A percentile compares a stretch with the other conserved stretches of the same genome.
Evolutionary conservation across 2,329 filamentous ascomycete species (phyloP).

Genomic region (Cordyceps cateniannulata): DNA sequence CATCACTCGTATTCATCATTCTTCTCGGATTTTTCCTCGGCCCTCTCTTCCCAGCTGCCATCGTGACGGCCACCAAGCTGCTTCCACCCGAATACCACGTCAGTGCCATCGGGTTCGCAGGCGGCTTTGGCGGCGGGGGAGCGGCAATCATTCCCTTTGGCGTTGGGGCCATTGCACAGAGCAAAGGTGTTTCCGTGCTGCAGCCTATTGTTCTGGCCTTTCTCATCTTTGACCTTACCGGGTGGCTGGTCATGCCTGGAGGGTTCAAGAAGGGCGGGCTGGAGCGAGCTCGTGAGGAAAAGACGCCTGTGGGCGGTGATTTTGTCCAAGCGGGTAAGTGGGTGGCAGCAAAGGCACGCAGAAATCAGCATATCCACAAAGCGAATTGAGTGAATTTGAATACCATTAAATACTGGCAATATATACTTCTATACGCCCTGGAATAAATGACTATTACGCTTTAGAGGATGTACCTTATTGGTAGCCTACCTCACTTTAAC

Average conservation of each 20-base stretch:
- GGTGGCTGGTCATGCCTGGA: slow-evolving; percentile 41
- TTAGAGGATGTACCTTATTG: no score
- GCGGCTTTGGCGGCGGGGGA: slow-evolving; percentile 69
- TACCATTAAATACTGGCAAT: not conserved
- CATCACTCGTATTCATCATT: slow-evolving; percentile 64
- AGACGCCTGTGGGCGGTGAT: slow-evolving; percentile 30
- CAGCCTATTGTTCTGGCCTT: slow-evolving; percentile 49
- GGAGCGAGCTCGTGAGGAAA: slow-evolving; percentile 32
- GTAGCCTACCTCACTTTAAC: not conserved
- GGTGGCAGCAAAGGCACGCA: slow-evolving; percentile 15
- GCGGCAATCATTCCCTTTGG: slow-evolving; percentile 61
- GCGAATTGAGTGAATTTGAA: not conserved
- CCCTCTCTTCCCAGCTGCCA: slow-evolving; percentile 68
- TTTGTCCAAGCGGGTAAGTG: slow-evolving; percentile 16
- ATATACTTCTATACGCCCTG: not conserved
- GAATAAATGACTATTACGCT: not conserved
- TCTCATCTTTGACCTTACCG: slow-evolving; percentile 35
- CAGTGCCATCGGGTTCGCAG: slow-evolving; percentile 72
- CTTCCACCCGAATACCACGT: slow-evolving; percentile 70
- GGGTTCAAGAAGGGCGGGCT: slow-evolving; percentile 33
- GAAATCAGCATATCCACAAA: not conserved
- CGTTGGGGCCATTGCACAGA: slow-evolving; percentile 60
- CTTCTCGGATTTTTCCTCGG: slow-evolving; percentile 75
- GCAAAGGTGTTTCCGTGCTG: slow-evolving; percentile 47
- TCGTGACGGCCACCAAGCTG: slow-evolving; percentile 68